Conservation (phyloP, 148 eudicot genomes). For the Rhododendron griersonianum region DNA sequence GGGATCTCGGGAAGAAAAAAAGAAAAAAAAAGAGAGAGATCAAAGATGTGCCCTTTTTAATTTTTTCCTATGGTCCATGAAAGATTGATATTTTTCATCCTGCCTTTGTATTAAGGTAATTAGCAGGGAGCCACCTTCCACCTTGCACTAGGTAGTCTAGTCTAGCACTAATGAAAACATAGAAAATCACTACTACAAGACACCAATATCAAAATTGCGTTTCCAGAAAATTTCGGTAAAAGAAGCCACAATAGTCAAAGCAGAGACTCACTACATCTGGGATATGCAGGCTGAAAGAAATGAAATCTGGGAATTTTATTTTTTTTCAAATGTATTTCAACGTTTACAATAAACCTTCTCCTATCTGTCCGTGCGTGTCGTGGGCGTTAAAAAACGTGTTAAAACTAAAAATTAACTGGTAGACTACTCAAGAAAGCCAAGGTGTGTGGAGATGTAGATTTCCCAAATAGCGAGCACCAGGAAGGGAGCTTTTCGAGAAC, state of each 20-base stretch:
- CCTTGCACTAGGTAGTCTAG: background rate
- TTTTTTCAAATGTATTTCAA: background rate
- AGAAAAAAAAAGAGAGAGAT: too few species aligned
- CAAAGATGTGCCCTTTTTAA: too few species aligned
- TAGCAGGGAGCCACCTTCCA: too few species aligned
- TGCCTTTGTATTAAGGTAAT: background rate
- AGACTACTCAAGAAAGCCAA: constrained; percentile 66
- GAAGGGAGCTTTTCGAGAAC: constrained; percentile 71
- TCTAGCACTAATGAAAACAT: background rate
- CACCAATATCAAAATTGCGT: background rate
- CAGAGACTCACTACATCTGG: background rate
- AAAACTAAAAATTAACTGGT: constrained; percentile 37
- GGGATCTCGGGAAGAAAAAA: too few species aligned
- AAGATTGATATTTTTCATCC: background rate
- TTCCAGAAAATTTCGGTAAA: background rate
- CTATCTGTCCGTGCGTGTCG: background rate
- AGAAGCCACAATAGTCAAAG: background rate
- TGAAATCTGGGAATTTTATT: background rate
- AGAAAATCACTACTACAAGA: background rate
- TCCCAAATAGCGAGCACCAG: constrained; percentile 94
- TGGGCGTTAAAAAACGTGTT: background rate
- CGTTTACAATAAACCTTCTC: background rate
- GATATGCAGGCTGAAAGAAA: background rate
- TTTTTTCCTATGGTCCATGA: too few species aligned
- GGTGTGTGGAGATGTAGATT: constrained; percentile 79